Conservation (phyloP, 768 basidiomycete species). For the Pulveroboletus sp. region DNA sequence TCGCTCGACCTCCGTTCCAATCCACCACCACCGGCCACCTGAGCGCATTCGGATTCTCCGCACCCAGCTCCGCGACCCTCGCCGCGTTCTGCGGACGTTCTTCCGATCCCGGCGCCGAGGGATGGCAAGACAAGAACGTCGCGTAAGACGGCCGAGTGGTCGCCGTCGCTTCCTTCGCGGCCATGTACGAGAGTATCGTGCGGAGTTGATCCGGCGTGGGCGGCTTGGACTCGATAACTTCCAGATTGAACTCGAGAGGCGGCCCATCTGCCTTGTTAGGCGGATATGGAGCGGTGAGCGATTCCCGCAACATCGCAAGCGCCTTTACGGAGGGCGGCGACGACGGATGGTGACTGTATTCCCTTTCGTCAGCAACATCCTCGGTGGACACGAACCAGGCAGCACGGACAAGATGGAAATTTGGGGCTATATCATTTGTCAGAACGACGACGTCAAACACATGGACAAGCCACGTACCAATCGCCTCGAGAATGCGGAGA, state of each 20-base stretch:
- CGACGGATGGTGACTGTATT: constrained; percentile 55
- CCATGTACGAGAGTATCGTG: constrained; percentile 61
- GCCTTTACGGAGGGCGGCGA: constrained; percentile 65
- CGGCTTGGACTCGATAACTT: constrained; percentile 59
- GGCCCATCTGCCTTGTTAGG: constrained; percentile 39
- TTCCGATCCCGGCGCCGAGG: constrained; percentile 37
- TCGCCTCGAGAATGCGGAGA: constrained; percentile 36
- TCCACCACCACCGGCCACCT: constrained; percentile 83
- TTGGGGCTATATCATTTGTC: constrained; percentile 39
- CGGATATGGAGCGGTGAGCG: constrained; percentile 62
- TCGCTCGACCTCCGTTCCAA: constrained; percentile 63
- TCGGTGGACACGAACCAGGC: constrained; percentile 6
- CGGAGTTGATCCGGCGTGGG: constrained; percentile 67
- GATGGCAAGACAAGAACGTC: constrained; percentile 61
- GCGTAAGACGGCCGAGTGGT: constrained; percentile 24
- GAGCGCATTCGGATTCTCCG: constrained; percentile 54
- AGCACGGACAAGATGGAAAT: constrained; percentile 61
- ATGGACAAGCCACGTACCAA: constrained; percentile 25
- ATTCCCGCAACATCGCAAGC: constrained; percentile 52
- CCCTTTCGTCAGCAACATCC: constrained; percentile 2
- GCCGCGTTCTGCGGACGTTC: constrained; percentile 40
- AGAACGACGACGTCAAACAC: background rate
- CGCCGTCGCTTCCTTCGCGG: constrained; percentile 30
- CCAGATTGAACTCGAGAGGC: constrained; percentile 67
- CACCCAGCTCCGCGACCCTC: constrained; percentile 47